These are phyloP conservation scores for Wickerhamiella alocasiicola DNA, from an alignment of 805 yeast genomes.

Conservation along the genomic window DNA sequence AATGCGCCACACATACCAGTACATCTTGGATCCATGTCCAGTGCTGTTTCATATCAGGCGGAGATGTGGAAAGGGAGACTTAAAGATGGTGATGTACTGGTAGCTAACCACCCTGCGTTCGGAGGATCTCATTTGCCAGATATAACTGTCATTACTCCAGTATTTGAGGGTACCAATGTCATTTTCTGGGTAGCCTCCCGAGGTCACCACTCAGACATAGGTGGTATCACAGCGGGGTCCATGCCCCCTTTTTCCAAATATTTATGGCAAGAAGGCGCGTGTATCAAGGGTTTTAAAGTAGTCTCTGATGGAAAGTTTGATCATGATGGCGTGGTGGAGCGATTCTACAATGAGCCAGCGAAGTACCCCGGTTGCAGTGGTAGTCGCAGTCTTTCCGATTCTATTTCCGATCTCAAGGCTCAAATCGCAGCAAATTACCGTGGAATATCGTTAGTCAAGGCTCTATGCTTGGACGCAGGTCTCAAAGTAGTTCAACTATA, in stretches of 20 bases:
- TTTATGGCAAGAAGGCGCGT: constrained; percentile 83
- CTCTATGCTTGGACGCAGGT: constrained; percentile 51
- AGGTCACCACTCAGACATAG: constrained; percentile 95
- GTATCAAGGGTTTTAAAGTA: constrained; percentile 63
- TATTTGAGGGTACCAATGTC: constrained; percentile 47
- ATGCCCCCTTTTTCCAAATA: constrained; percentile 88
- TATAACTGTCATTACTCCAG: constrained; percentile 87
- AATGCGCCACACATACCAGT: constrained; percentile 86
- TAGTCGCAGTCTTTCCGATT: constrained; percentile 70
- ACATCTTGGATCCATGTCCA: constrained; percentile 76
- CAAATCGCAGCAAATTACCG: constrained; percentile 82
- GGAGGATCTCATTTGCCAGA: constrained; percentile 88
- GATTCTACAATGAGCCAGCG: constrained; percentile 64
- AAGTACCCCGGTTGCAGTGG: constrained; percentile 80
- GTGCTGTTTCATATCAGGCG: constrained; percentile 59
- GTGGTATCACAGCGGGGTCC: constrained; percentile 83
- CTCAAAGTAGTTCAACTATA: constrained; percentile 49
- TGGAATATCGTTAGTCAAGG: constrained; percentile 56
- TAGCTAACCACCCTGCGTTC: constrained; percentile 68
- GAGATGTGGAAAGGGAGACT: constrained; percentile 51
- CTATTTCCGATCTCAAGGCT: constrained; percentile 71
- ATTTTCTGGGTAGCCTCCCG: constrained; percentile 86
- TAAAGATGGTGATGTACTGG: constrained; percentile 60
- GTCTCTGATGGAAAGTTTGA: constrained; percentile 65
- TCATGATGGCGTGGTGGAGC: constrained; percentile 49